A percentile compares a stretch with the other conserved stretches of the same genome.
Conservation (phyloP, 2,329 filamentous ascomycete genomes). For the Alternaria viburni region DNA sequence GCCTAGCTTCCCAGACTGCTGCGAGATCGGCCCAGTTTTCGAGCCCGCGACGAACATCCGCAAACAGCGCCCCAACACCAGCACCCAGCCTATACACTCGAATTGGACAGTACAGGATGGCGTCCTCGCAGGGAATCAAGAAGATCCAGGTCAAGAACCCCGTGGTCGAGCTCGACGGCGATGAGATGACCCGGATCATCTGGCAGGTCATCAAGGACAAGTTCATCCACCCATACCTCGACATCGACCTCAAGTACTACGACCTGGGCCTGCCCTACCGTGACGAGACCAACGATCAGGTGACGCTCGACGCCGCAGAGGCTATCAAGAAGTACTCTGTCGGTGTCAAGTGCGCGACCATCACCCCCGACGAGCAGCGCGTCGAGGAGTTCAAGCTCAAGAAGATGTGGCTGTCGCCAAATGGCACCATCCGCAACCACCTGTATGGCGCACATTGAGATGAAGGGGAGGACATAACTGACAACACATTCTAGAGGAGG, state of each 20-base stretch:
- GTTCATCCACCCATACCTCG: slow-evolving; percentile 95
- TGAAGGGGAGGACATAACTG: slow-evolving; percentile 10
- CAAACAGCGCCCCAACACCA: slow-evolving; percentile 10
- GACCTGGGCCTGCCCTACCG: slow-evolving; percentile 92
- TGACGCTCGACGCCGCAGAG: slow-evolving; percentile 92
- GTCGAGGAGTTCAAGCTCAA: slow-evolving; percentile 99
- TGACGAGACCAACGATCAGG: slow-evolving; percentile 94
- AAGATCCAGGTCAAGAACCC: slow-evolving; percentile 99
- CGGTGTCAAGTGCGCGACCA: slow-evolving; percentile 98
- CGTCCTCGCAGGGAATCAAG: slow-evolving; percentile 73
- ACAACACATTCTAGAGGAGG: slow-evolving; percentile 65
- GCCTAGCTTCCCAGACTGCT: slow-evolving; percentile 31
- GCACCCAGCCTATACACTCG: slow-evolving; percentile 10
- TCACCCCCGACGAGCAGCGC: slow-evolving; percentile 95
- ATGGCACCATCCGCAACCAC: slow-evolving; percentile 79
- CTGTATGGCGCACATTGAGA: slow-evolving; percentile 51
- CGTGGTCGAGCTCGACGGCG: slow-evolving; percentile 94
- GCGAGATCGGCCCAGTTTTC: slow-evolving; percentile 32
- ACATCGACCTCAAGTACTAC: slow-evolving; percentile 98
- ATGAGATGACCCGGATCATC: slow-evolving; percentile 97
- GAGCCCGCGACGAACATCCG: slow-evolving; percentile 22
- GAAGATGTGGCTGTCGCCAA: slow-evolving; percentile 99
- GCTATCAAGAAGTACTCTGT: slow-evolving; percentile 99
- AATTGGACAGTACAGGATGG: slow-evolving; percentile 40
- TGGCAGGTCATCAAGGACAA: slow-evolving; percentile 99